Evolutionary conservation across 495 filamentous ascomycete species (phyloP), one percentile per base, ranked within the genome.

Genomic region (Neurospora terricola): DNA sequence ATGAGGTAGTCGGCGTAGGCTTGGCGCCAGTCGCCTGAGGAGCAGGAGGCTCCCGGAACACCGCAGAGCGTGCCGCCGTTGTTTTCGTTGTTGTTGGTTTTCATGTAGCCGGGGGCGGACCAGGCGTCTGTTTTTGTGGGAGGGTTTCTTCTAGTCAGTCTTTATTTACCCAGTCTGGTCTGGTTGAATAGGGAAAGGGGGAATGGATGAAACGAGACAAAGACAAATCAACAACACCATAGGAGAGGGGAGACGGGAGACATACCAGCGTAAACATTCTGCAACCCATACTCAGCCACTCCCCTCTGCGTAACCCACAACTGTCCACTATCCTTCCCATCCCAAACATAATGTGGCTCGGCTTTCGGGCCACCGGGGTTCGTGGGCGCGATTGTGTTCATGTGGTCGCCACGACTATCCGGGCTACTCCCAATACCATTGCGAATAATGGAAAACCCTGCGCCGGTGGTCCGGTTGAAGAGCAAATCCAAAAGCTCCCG

Each of bases 61-160:
- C 87, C 87, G 78, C 87, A 88, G 4, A 89, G 78, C 48, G 82
- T 85, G n/a, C 87, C 86, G 38, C 86, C 86, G 72, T 87, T 86
- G 71, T 77, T 80, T 69, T 87, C 83, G 72, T 83, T 82, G 12
- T 77, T 75, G 73, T 87, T 87, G 42, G 85, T 85, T 79, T 88
- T 88, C 87, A 88, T 88, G 79, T 81, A 86, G 0, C 82, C 85
- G 0, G 86, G 84, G 0, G 85, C 85, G 39, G 79, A 84, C 76
- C 79, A 78, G 21, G 78, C 77, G 10, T 85, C 84, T 72, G 27
- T 21, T 9, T 11, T 62, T 34, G 23, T 59, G 30, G 23, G 8
- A 27, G 38, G 11, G 1, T 38, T 30, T n/a, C 42, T n/a, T n/a
- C 6, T n/a, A 14, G 40, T 43, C 18, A 45, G 42, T 10, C 18